Evolutionary conservation across 1,284 basidiomycete genomes (phyloP), one percentile per base, ranked within the genome.

Genomic region (Cryptococcus wingfieldii): DNA sequence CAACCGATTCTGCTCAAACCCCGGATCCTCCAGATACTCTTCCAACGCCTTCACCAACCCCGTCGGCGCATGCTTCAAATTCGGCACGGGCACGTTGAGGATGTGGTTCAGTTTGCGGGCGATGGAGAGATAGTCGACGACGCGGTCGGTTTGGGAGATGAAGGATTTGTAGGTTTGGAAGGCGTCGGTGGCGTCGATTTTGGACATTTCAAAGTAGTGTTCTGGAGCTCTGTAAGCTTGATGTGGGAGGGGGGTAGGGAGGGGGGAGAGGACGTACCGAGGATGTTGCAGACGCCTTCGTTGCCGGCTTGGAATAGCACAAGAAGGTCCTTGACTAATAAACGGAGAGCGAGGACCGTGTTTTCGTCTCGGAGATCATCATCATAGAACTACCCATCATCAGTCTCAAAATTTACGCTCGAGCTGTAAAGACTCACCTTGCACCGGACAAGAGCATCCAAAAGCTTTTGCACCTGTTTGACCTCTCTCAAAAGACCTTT

Each of bases 121-220:
- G 31, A 95, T 86, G n/a, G 86, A 86, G 23, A 99, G 83, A 71
- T 87, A 99, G 69, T 97, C 93, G 5, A 97, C 91, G 2, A 98
- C 93, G 51, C 82, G 83, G 71, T 98, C 93, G 0, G 95, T 94
- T 74, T 98, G 92, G 59, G 85, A 86, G 78, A 93, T 96, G 77
- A 99, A 99, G 60, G 88, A 84, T 58, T 91, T 89, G 79, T 99
- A 99, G 60, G 98, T 87, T 34, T 81, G 79, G 37, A 98, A 83
- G 2, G 96, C 89, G 38, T 89, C 85, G 53, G 84, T 80, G 0
- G 95, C 96, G 73, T 98, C 95, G 23, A 86, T 78, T 64, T 90
- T 88, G 4, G 92, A 91, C 96, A 98, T 98, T 72, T 98, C 95
- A 71, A 98, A 98, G 78, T 98, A 99, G 78, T 96, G 89, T 72